Evolutionary conservation across 768 basidiomycete genomes (phyloP), one percentile per base, ranked within the genome.

Genomic region (Candolleomyces aberdarensis): DNA sequence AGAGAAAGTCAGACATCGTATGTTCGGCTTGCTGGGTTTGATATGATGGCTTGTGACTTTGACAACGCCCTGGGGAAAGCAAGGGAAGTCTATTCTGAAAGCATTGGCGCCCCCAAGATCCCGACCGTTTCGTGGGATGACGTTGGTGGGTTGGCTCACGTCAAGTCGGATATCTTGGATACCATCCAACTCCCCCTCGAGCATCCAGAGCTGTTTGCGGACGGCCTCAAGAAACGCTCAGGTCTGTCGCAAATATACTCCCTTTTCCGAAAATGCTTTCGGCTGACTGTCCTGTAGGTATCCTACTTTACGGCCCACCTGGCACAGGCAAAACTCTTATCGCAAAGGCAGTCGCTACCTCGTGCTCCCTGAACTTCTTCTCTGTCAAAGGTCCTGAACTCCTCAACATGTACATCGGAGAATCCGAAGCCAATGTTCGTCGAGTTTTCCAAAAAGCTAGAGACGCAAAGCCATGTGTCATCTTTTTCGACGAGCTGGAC

Each of bases 401-500:
- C 41, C 83, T 97, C 55, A 96, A 96, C 75, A 98, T 98, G 96
- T 98, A 96, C 74, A 96, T 98, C 67, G 96, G 96, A 61, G 96
- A 97, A 74, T 96, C 94, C 11, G 96, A 98, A 73, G 97, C 98
- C 62, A 99, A 98, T 73, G 96, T 99, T 44, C 85, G 97, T 14
- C 81, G 88, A 15, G 87, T 98, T 1, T 98, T 98, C 72, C 92
- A 96, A 70, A 85, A 86, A 13, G 96, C 96, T 29, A 77, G 92
- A 56, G 94, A 96, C 75, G 96, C 96, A 1, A 87, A 86, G 57
- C 96, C 96, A 8, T 98, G 96, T 72, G 90, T 97, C 50, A 91
- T 98, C 53, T 98, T 98, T 73, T 97, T 98, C 73, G 96, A 98
- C 72, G 96, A 98, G 72, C 79, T 98, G 29, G 96, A 98, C 72